phyloP scores from a whole-genome alignment of 1,284 basidiomycete genomes.

The Puccinia triticina region DNA sequence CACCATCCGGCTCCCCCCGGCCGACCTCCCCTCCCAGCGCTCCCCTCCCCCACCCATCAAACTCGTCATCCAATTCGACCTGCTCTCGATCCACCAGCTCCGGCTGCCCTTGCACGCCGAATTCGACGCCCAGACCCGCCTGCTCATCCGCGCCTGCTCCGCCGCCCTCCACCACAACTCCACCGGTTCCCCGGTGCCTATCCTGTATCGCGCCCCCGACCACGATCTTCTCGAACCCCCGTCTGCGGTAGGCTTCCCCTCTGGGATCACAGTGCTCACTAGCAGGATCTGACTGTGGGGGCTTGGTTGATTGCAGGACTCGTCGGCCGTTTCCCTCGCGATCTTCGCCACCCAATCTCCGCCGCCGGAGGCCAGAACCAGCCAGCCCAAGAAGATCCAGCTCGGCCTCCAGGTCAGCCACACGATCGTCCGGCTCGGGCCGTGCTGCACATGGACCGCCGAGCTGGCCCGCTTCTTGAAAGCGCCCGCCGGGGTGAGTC shows the following conservation, averaged over 20 bases:
- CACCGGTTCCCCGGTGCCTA: not conserved
- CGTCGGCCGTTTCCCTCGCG: conserved; percentile 10
- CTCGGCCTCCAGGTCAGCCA: conserved; percentile 70
- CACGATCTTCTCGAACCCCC: too few relatives aligned
- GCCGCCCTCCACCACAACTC: conserved; percentile 11
- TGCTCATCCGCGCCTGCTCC: not conserved
- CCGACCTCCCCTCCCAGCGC: not conserved
- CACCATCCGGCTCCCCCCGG: conserved; percentile 6
- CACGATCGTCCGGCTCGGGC: conserved; percentile 69
- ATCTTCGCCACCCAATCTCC: conserved; percentile 9
- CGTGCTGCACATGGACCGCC: conserved; percentile 69
- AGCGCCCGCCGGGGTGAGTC: conserved; percentile 79
- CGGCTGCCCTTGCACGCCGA: not conserved
- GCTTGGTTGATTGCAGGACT: not conserved
- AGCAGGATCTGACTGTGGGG: too few relatives aligned
- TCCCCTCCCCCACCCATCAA: not conserved
- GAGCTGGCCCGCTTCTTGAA: conserved; percentile 74
- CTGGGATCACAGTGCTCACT: too few relatives aligned
- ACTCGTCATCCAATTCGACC: conserved; percentile 10
- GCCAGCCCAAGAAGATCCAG: conserved; percentile 8
- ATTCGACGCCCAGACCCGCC: conserved; percentile 4
- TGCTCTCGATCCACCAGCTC: conserved; percentile 23
- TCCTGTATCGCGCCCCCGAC: not conserved
- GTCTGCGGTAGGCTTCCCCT: too few relatives aligned
- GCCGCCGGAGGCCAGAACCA: not conserved